phyloP scores from a whole-genome alignment of 148 eudicot genomes.

The Gaultheria prostrata region DNA sequence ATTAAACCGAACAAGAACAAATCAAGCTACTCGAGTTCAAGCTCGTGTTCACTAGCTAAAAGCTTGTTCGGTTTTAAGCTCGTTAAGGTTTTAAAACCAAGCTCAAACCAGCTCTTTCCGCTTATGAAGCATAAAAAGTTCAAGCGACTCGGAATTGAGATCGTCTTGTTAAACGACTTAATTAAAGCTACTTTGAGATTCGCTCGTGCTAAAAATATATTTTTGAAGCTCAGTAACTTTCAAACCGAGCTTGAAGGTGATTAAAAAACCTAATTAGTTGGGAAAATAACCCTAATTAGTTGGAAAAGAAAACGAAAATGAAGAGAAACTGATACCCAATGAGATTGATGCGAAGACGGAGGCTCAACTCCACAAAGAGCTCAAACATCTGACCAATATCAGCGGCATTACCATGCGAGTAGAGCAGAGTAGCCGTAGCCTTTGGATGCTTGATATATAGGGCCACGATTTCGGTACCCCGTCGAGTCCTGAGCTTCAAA shows the following conservation, averaged over 20 bases:
- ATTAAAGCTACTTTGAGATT: too few relatives aligned
- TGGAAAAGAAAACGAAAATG: background rate
- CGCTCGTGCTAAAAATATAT: too few relatives aligned
- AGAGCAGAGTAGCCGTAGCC: conserved; percentile 72
- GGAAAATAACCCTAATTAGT: background rate
- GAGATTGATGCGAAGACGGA: conserved; percentile 75
- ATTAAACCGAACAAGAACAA: background rate
- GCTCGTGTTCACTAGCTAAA: background rate
- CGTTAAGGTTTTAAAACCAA: background rate
- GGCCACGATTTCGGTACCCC: conserved; percentile 78
- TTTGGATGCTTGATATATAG: conserved; percentile 60
- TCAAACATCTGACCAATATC: conserved; percentile 98
- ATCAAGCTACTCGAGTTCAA: background rate
- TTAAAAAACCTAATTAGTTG: background rate
- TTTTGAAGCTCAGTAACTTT: background rate
- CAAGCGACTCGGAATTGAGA: background rate
- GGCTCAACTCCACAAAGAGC: conserved; percentile 80
- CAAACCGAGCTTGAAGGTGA: background rate
- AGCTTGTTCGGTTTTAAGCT: background rate
- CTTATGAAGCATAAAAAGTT: background rate
- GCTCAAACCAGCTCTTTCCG: background rate
- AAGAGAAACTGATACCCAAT: conserved; percentile 54
- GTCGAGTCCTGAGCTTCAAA: conserved; percentile 55
- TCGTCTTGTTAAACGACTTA: background rate
- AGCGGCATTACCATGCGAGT: conserved; percentile 97